Conservation (phyloP, 108 stramenopile genomes). For the Nitzschia inconspicua region DNA sequence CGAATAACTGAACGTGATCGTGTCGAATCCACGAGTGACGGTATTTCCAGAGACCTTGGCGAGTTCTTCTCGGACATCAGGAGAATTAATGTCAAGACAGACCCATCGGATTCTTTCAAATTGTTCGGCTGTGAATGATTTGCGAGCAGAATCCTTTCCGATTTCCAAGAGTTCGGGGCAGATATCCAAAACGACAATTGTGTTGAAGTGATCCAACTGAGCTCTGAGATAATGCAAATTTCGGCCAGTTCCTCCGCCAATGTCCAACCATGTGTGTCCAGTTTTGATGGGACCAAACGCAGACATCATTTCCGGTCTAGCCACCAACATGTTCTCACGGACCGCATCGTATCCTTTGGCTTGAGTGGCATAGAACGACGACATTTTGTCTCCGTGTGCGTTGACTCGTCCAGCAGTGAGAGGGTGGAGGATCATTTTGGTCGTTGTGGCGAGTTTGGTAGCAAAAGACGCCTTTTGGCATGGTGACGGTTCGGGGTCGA, state of each 20-base stretch:
- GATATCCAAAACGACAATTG: constrained; percentile 55
- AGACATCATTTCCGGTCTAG: constrained; percentile 57
- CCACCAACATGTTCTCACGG: constrained; percentile 55
- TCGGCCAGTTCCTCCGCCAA: constrained; percentile 59
- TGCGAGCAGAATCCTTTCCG: constrained; percentile 36
- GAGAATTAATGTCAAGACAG: constrained; percentile 48
- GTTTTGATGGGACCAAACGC: constrained; percentile 50
- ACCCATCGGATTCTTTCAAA: constrained; percentile 44
- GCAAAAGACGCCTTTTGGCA: constrained; percentile 42
- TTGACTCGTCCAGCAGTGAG: constrained; percentile 40
- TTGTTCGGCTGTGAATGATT: constrained; percentile 43
- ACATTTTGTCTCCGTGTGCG: constrained; percentile 63
- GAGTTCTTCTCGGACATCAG: constrained; percentile 28
- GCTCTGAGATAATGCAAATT: constrained; percentile 54
- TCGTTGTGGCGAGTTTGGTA: constrained; percentile 44
- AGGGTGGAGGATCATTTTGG: constrained; percentile 63
- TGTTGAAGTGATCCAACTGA: constrained; percentile 44
- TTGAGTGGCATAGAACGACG: constrained; percentile 50
- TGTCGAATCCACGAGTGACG: constrained; percentile 46
- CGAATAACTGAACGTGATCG: constrained; percentile 52
- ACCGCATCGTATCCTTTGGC: constrained; percentile 65
- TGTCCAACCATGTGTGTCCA: constrained; percentile 56
- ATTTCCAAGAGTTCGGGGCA: constrained; percentile 52
- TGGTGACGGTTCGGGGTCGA: constrained; percentile 49
- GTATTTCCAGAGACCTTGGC: constrained; percentile 29